Base-by-base conservation (phyloP, 306 rosid genomes). In the Quercus robur region DNA sequence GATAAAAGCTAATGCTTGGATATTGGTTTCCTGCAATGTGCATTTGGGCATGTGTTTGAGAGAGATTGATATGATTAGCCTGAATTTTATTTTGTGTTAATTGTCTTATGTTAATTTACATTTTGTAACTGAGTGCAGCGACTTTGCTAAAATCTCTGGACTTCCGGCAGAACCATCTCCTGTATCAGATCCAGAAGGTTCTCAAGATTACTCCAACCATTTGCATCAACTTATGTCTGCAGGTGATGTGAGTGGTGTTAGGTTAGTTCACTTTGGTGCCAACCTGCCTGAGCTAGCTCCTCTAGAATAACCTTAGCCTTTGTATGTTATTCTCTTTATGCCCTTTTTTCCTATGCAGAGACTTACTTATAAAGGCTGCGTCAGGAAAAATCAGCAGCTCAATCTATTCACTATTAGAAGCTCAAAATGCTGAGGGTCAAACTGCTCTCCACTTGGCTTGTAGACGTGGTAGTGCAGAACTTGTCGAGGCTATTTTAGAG, bases 361-460 rank as follows among this genome's bases (percentile, higher is more conserved):
- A 89, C 79, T 88, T 95, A 69, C 94, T 95, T 78, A 82, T 83
- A 21, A 91, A 83, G 90, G 92, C 93, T 82, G 89, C 89, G 44
- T 83, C 86, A 18, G 93, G 87, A 83, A 91, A 81, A 80, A 91
- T 84, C 70, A 84, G 82, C 82, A 76, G 78, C 72, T 84, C 85
- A 79, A 77, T 93, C 77, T 84, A 88, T 78, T 88, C 89, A 70
- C 35, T 95, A n/a, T 84, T 95, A 87, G 97, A 86, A 78, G 88
- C 99, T 75, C 97, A 90, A 87, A 90, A 93, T 88, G 89, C 88
- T 64, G 97, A 91, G 74, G 99, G 99, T 77, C 99, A 93, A 87
- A 95, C 98, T 17, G 99, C 97, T 77, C 98, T 95, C 70, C 99
- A 95, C 84, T 80, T 95, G 85, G 99, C 99, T 82, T 95, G 99